Evolutionary conservation across 768 basidiomycete species (phyloP).

Genomic region (Sistotremastrum suecicum): DNA sequence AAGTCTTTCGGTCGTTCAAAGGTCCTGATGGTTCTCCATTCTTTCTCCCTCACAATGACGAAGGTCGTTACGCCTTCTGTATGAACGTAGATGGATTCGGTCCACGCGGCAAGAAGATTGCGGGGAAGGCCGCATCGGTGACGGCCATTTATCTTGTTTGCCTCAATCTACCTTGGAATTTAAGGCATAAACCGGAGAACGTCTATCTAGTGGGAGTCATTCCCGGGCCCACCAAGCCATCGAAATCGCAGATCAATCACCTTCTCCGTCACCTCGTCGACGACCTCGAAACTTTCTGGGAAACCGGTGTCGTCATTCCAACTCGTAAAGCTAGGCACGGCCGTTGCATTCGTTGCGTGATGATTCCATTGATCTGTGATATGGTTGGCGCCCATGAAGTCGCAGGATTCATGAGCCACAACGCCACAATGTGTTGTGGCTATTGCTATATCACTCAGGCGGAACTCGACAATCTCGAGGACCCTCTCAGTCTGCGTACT

Average conservation of each 20-base stretch:
- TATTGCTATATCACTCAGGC: no score
- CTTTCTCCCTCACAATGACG: conserved; percentile 3
- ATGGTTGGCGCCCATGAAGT: no score
- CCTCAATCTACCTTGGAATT: conserved; percentile 20
- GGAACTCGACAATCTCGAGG: no score
- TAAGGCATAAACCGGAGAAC: conserved; percentile 19
- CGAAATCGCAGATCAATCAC: conserved; percentile 11
- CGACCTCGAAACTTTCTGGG: conserved; percentile 12
- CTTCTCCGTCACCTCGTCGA: conserved; percentile 12
- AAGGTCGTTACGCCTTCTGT: conserved; percentile 18
- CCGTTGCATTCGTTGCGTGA: conserved; percentile 10
- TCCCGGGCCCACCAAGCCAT: conserved; percentile 22
- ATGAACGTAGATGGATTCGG: conserved; percentile 24
- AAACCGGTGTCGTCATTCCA: conserved; percentile 15
- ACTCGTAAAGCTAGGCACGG: conserved; percentile 11
- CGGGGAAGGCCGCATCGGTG: conserved; percentile 16
- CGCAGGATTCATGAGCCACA: no score
- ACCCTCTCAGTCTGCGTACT: no score
- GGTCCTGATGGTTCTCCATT: conserved; percentile 16
- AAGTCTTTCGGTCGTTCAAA: conserved; percentile 12
- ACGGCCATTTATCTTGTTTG: conserved; percentile 21
- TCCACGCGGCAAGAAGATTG: conserved; percentile 13
- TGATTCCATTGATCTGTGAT: conserved; percentile 21
- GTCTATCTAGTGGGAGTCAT: conserved; percentile 22
- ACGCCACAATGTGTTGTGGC: no score